Base-by-base conservation (phyloP, 2,329 filamentous ascomycete species). In the Hansfordia pulvinata region DNA sequence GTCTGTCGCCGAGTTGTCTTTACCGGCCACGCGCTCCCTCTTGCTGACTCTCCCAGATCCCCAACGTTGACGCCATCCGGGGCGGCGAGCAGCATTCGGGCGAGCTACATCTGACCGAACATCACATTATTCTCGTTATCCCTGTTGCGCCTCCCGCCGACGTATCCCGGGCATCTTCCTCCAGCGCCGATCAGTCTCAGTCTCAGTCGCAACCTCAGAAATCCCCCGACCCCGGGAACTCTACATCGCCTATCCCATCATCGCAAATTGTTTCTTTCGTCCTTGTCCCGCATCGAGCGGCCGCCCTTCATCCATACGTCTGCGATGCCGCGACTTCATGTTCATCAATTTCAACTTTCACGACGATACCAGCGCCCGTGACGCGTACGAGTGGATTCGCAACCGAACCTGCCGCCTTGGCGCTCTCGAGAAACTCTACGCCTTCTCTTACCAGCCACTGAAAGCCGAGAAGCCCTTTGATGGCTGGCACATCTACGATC, bases 211-310 rank as follows among this genome's bases (percentile, higher is more conserved):
- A 35, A 22, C 32, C 37, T 13, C 40, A 41, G 10, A 49, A 48
- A 18, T 35, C 48, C 23, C 54, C 75, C 47, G 82, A 93, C 36
- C 48, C 23, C 54, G 75, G 47, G 82, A 93, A 53, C 71, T 81
- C 46, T 98, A 88, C 82, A 83, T 96, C 29, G 86, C 90, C 10
- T 98, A 86, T 52, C 86, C 88, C 14, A 86, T 96, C 54, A 83
- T 98, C 43, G 71, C 71, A 20, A 71, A 76, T 43, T 93, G 86
- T 54, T 72, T 69, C 14, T 73, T 88, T 38, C 73, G 83, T 32
- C 79, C 84, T 16, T 74, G 76, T 24, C 76, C 80, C 11, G 64
- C 71, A 6, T 61, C 64, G 9, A 78, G 79, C 31, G 69, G 73
- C 26, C 69, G 84, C 34, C 68, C 74, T 17, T 84, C 86, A 5